phyloP scores from a whole-genome alignment of 805 yeast species.

The Suhomyces sp. region DNA sequence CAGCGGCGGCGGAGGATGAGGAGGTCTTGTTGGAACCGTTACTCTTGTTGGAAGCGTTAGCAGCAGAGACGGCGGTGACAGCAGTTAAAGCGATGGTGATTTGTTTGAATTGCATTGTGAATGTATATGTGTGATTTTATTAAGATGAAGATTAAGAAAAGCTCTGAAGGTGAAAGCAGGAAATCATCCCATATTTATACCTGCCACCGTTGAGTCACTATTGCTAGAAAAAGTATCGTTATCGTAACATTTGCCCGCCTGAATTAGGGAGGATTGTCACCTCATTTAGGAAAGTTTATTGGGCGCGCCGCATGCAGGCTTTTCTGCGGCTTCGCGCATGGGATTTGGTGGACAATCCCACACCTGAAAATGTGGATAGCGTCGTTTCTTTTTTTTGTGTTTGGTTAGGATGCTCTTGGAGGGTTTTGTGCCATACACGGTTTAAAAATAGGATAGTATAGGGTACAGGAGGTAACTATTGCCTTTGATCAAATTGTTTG shows the following conservation, averaged over 20 bases:
- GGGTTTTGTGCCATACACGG: no score
- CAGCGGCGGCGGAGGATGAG: constrained; percentile 47
- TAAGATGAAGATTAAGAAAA: no score
- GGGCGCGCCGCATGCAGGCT: constrained; percentile 4
- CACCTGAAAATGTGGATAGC: no score
- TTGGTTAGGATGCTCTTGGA: no score
- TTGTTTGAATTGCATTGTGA: constrained; percentile 70
- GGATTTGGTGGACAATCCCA: no score
- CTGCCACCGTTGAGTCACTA: no score
- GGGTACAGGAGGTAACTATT: no score
- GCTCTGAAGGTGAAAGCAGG: constrained; percentile 1
- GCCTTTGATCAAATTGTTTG: no score
- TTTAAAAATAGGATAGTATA: no score
- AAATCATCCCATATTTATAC: constrained; percentile 13
- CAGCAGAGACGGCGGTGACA: constrained; percentile 67
- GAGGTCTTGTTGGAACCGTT: constrained; percentile 38
- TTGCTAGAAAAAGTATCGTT: no score
- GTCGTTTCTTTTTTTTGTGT: no score
- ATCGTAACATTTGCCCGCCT: constrained; percentile 6
- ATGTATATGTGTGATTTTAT: constrained; percentile 4
- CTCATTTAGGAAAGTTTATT: constrained; percentile 7
- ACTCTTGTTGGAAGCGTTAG: constrained; percentile 44
- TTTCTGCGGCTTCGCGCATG: no score
- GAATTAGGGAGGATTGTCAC: constrained; percentile 7
- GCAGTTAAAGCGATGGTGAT: constrained; percentile 70